phyloP scores from a whole-genome alignment of 257 asterid genomes.

The Henckelia pumila region DNA sequence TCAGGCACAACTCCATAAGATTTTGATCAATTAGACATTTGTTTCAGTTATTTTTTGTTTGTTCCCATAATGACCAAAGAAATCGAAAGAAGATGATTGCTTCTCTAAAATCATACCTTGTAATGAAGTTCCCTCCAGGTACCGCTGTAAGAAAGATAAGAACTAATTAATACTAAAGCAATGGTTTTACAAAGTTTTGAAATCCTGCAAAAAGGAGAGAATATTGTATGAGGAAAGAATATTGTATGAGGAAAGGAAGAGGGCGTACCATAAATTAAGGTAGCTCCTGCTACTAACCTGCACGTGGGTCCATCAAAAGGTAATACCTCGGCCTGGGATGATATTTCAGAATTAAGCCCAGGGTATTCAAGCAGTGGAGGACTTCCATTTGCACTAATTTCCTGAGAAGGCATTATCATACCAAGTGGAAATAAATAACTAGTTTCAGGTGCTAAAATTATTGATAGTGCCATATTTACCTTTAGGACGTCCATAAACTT shows the following conservation, averaged over 20 bases:
- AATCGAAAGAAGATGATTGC: slow-evolving; percentile 9
- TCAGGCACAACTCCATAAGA: slow-evolving; percentile 1
- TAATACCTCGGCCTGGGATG: slow-evolving; percentile 65
- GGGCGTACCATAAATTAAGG: slow-evolving; percentile 49
- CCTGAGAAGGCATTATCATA: slow-evolving; percentile 40
- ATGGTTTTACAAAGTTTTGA: slow-evolving; percentile 1
- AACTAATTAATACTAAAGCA: slow-evolving; percentile 16
- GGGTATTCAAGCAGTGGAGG: slow-evolving; percentile 33
- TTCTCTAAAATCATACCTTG: slow-evolving; percentile 42
- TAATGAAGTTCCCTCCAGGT: slow-evolving; percentile 66
- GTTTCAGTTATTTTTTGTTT: background rate
- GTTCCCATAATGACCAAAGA: background rate
- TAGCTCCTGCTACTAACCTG: slow-evolving; percentile 32
- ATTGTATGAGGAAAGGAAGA: slow-evolving; percentile 18
- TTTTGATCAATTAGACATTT: slow-evolving; percentile 1
- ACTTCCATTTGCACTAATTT: slow-evolving; percentile 37
- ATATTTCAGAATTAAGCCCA: slow-evolving; percentile 38
- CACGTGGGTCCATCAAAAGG: slow-evolving; percentile 43
- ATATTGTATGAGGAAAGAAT: background rate
- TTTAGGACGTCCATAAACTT: slow-evolving; percentile 57
- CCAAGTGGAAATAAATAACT: slow-evolving; percentile 13
- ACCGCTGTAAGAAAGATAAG: slow-evolving; percentile 49
- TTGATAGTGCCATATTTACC: slow-evolving; percentile 38
- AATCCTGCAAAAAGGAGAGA: slow-evolving; percentile 14
- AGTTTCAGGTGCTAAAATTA: background rate